Percentiles rank a stretch among this genome's conserved stretches.
These are phyloP conservation scores for Melaleuca quinquenervia DNA, from an alignment of 345 rosid genomes.

Conservation along the genomic window DNA sequence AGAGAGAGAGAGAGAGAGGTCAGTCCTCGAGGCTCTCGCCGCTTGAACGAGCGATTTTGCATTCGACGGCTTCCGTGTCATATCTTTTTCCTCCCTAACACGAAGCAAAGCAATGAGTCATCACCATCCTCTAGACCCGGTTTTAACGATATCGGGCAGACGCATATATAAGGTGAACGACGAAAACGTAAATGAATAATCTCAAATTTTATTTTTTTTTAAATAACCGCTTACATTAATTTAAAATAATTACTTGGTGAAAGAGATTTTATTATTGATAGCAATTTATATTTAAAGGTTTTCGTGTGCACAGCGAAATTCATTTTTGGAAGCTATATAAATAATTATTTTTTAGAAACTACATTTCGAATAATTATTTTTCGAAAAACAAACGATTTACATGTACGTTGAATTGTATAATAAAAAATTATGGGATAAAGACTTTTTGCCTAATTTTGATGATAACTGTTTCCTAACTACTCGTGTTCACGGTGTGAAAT, in stretches of 20 bases:
- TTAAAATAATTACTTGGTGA: not conserved
- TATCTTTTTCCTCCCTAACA: too few relatives aligned
- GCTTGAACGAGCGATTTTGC: not conserved
- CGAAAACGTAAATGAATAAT: not conserved
- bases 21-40: not conserved
- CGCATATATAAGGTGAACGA: not conserved
- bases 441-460: not conserved
- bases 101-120: too few relatives aligned
- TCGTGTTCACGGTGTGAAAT: not conserved
- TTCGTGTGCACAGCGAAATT: too few relatives aligned
- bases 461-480: not conserved
- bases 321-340: not conserved
- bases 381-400: rapidly evolving
- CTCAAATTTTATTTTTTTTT: too few relatives aligned
- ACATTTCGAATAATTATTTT: too few relatives aligned
- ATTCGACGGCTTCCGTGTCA: not conserved
- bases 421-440: not conserved
- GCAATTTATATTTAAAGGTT: too few relatives aligned
- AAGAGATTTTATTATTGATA: not conserved
- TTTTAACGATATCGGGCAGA: not conserved
- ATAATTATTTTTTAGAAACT: too few relatives aligned
- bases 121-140: not conserved
- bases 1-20: not conserved
- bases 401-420: not conserved
- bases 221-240: not conserved